Evolutionary conservation across 2,329 filamentous ascomycete genomes (phyloP).

Genomic region (Diaporthe aspalathi): DNA sequence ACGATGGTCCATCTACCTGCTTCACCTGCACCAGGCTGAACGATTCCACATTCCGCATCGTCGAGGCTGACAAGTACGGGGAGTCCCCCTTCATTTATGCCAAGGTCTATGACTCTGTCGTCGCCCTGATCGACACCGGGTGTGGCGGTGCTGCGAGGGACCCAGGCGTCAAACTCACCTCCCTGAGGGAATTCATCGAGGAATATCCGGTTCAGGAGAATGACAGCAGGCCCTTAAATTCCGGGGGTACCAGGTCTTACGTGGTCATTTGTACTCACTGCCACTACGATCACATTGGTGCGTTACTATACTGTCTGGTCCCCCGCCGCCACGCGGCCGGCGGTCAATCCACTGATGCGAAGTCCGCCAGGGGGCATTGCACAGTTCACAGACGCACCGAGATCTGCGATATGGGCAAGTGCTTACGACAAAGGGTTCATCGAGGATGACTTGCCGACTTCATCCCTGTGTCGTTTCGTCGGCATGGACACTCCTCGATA

Average conservation of each 20-base stretch:
- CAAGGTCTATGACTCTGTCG: slow-evolving; percentile 52
- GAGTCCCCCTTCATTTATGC: slow-evolving; percentile 60
- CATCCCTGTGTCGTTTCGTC: slow-evolving; percentile 55
- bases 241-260: slow-evolving; percentile 48
- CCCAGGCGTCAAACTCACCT: slow-evolving; percentile 42
- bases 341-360: neutral
- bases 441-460: slow-evolving; percentile 48
- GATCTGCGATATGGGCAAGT: slow-evolving; percentile 49
- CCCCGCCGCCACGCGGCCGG: neutral
- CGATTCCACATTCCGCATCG: slow-evolving; percentile 55
- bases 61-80: slow-evolving; percentile 55
- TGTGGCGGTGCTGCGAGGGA: slow-evolving; percentile 52
- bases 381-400: slow-evolving; percentile 47
- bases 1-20: slow-evolving; percentile 23
- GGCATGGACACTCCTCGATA: slow-evolving; percentile 53
- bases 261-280: slow-evolving; percentile 59
- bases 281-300: slow-evolving; percentile 57
- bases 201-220: slow-evolving; percentile 51
- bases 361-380: slow-evolving; percentile 49
- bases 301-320: neutral
- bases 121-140: slow-evolving; percentile 59
- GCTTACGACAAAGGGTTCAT: slow-evolving; percentile 53
- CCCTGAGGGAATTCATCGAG: slow-evolving; percentile 56
- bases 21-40: slow-evolving; percentile 49
- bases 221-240: slow-evolving; percentile 51